Conservation (phyloP, 805 yeast species). For the Hanseniaspora pseudoguilliermondii region DNA sequence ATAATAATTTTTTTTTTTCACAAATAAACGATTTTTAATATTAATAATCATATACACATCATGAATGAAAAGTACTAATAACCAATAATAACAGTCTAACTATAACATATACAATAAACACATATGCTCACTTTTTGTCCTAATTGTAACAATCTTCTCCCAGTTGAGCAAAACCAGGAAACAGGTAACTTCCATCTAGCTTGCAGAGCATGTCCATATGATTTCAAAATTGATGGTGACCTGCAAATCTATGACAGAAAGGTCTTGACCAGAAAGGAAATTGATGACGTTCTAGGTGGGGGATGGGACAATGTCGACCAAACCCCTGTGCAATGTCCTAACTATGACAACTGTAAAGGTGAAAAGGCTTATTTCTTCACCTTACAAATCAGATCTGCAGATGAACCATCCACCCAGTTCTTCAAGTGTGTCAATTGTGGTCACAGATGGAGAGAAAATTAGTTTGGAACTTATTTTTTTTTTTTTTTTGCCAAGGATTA, state of each 20-base stretch:
- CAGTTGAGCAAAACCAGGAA: slow-evolving; percentile 38
- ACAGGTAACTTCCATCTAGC: slow-evolving; percentile 57
- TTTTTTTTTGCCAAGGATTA: too few relatives aligned
- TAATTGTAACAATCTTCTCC: slow-evolving; percentile 80
- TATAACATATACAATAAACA: too few relatives aligned
- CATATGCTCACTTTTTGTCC: slow-evolving; percentile 90
- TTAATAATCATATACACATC: too few relatives aligned
- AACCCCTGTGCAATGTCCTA: slow-evolving; percentile 83
- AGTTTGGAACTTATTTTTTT: not conserved
- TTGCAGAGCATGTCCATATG: slow-evolving; percentile 92
- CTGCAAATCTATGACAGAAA: slow-evolving; percentile 77
- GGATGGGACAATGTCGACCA: slow-evolving; percentile 99
- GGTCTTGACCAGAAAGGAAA: slow-evolving; percentile 69
- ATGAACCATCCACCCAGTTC: slow-evolving; percentile 98
- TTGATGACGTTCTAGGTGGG: slow-evolving; percentile 94
- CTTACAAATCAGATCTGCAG: slow-evolving; percentile 91
- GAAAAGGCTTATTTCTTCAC: slow-evolving; percentile 94
- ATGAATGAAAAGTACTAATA: too few relatives aligned
- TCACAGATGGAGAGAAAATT: slow-evolving; percentile 94
- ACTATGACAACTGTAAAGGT: slow-evolving; percentile 64
- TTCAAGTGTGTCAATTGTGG: slow-evolving; percentile 90
- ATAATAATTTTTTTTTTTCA: not conserved
- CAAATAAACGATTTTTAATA: too few relatives aligned
- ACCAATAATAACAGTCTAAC: too few relatives aligned
- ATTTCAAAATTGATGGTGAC: slow-evolving; percentile 66